Percentiles rank a stretch among this genome's conserved stretches.
phyloP scores from a whole-genome alignment of 768 basidiomycete species.

The Cystofilobasidium ferigula region DNA sequence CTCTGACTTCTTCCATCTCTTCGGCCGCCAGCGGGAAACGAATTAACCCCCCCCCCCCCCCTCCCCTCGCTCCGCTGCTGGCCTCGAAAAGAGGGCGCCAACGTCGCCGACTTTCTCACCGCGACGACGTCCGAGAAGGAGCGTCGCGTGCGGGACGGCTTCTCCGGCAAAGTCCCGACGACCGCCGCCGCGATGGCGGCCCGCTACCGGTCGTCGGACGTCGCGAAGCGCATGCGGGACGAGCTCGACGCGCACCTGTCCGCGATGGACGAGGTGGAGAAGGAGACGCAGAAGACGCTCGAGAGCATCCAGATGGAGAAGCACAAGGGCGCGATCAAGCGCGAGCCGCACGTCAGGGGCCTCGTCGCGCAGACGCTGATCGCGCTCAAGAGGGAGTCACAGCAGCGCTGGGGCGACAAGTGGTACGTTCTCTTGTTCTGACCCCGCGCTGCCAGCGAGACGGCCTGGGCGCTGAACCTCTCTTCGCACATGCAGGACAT shows the following conservation, averaged over 20 bases:
- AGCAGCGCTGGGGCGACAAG: constrained; percentile 34
- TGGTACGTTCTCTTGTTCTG: neutral
- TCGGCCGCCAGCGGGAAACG: no score
- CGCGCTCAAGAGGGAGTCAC: constrained; percentile 32
- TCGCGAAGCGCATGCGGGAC: constrained; percentile 30
- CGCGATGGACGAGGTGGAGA: constrained; percentile 13
- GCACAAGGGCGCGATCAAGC: constrained; percentile 28
- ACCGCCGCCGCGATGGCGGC: constrained; percentile 31
- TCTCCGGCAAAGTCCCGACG: constrained; percentile 31
- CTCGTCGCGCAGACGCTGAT: constrained; percentile 30
- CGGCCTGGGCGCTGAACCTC: no score
- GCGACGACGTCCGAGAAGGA: constrained; percentile 31
- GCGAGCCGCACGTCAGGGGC: constrained; percentile 29
- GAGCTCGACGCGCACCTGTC: constrained; percentile 31
- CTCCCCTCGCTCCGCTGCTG: no score
- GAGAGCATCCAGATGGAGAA: constrained; percentile 28
- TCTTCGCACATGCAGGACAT: neutral
- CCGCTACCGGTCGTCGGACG: constrained; percentile 28
- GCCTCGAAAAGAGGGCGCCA: constrained; percentile 32
- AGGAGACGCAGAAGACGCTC: constrained; percentile 28
- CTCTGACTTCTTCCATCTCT: no score
- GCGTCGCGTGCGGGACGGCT: constrained; percentile 26
- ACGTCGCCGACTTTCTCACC: constrained; percentile 34
- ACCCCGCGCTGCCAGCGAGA: neutral
- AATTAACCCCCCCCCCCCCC: no score